Evolutionary conservation across 257 asterid genomes (phyloP), one percentile per base, ranked within the genome.

Genomic region (Nicotiana tabacum): DNA sequence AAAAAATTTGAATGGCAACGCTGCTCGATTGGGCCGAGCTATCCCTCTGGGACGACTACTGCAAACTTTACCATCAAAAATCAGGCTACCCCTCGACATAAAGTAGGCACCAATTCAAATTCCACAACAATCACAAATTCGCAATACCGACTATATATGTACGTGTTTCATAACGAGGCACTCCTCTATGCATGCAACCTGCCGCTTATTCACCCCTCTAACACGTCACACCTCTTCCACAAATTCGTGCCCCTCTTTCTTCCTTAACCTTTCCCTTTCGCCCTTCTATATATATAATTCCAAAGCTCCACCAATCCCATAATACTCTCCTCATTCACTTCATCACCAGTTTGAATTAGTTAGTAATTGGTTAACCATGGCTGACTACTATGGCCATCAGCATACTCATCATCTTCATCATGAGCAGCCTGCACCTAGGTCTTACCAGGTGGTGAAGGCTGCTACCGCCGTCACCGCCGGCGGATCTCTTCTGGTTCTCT

Each of bases 381-480:
- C 92, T 0, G 92, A 90, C 39, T 84, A 66, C 5, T 76, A 85
- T 55, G 77, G 61, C 64, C 88, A 81, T 21, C 62, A 24, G 61
- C 82, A 32, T 1, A 37, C 51, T 5, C 51, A 80, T 35, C 80
- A 81, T 30, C 2, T 18, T 4, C 87, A 43, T 27, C 72, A 21
- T 78, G 46, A 83, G 79, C 87, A 85, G 72, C 51, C 51, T 43
- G 51, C 51, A 43, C 92, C 91, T 2, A 86, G 69, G 9, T 76
- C 92, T 82, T 91, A 88, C 87, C 89, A 83, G 86, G 77, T 91
- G 48, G 93, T 89, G 27, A 92, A 91, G 82, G 91, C 94, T 0
- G 95, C 94, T 2, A 92, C 98, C 0, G 97, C 95, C 7, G 91
- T 69, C 37, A 91, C 98, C 0, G 95, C 95, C 3, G 97, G 97